Conservation (phyloP, 2,329 filamentous ascomycete species). For the Alternaria rosae region DNA sequence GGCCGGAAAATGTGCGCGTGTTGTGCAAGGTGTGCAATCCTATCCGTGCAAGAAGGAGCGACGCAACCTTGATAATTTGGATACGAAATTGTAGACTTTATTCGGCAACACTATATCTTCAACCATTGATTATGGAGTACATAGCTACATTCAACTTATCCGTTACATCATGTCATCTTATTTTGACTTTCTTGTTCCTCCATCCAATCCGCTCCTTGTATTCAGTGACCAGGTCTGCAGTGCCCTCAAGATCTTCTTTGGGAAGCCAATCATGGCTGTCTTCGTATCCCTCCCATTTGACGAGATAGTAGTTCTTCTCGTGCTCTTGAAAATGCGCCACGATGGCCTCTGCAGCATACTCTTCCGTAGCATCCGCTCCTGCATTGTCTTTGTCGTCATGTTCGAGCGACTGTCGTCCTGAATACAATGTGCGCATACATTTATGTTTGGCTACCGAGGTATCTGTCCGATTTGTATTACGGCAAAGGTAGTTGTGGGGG, state of each 20-base stretch:
- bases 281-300: conserved; percentile 47
- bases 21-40: too few relatives aligned
- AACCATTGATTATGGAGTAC: too few relatives aligned
- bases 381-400: background rate
- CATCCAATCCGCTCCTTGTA: conserved; percentile 28
- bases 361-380: conserved; percentile 24
- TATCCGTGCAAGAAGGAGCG: too few relatives aligned
- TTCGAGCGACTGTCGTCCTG: background rate
- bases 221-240: conserved; percentile 33
- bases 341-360: conserved; percentile 42
- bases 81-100: too few relatives aligned
- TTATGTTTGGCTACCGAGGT: background rate
- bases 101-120: too few relatives aligned
- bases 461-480: background rate
- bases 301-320: conserved; percentile 36
- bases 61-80: too few relatives aligned
- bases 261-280: conserved; percentile 43
- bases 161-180: background rate
- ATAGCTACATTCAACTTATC: background rate
- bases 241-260: conserved; percentile 36
- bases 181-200: conserved; percentile 12
- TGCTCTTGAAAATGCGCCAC: conserved; percentile 32
- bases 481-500: conserved; percentile 1
- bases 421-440: background rate
- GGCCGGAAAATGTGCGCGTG: too few relatives aligned